Evolutionary conservation across 345 rosid genomes (phyloP), one percentile per base, ranked within the genome.

Genomic region (Limnanthes douglasii): DNA sequence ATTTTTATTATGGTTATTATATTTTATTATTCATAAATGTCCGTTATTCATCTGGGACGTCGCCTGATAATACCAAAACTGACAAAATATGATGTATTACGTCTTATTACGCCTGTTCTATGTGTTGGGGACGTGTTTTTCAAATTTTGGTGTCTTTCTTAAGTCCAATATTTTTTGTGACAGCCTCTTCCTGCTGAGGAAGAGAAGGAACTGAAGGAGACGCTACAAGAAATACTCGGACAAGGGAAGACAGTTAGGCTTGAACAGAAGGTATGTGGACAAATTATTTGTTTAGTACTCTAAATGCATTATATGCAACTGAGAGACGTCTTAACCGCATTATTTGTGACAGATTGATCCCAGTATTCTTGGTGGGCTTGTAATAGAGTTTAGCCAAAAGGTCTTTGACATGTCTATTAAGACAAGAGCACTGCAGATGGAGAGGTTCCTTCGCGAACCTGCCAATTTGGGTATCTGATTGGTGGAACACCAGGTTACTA

Each of bases 351-450:
- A 90, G 98, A 75, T 90, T 51, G 92, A 90, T 63, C 78, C 92
- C 0, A 90, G 72, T 29, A 84, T 90, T 58, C 84, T 74, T 17
- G 95, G 98, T 32, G 98, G 98, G 34, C 57, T 90, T 3, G 62
- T 84, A 21, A 80, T 90, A 14, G 86, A 90, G 71, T 90, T 80
- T 15, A 57, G 37, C n/a, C 78, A 63, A 45, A 80, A 90, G 88
- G 85, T 90, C 56, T 65, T 90, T 53, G 98, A 90, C 65, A 70
- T 84, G 98, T 90, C 95, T 35, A 90, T 90, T 31, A 69, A 36
- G 73, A 77, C 94, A 1, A 72, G 98, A 53, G 94, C 94, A 5
- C 56, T 44, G 40, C 92, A 80, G 65, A 90, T 90, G 96, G 94
- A 90, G 76, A 75, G 94, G 69, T 70, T 75, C 51, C 65, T 90